Percentiles rank a stretch among this genome's conserved stretches.
These are phyloP conservation scores for Cladophialophora exuberans DNA, from an alignment of 2,329 filamentous ascomycete genomes.

Conservation along the genomic window DNA sequence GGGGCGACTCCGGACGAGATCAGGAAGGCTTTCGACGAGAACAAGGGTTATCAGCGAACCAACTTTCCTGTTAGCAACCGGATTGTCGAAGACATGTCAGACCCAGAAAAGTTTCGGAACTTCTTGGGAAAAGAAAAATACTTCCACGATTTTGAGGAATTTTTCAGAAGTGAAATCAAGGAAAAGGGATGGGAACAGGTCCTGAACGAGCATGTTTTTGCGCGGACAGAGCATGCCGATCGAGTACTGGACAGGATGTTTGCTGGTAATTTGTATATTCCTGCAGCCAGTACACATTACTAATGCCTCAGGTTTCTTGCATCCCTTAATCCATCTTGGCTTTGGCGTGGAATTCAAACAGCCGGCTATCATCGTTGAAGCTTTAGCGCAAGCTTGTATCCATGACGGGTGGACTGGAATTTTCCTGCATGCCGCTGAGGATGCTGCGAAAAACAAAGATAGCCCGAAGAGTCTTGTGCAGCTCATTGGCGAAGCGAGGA, in stretches of 20 bases:
- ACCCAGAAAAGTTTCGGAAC: slow-evolving; percentile 59
- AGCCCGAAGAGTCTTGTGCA: slow-evolving; percentile 51
- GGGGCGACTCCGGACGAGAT: slow-evolving; percentile 63
- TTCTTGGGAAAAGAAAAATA: slow-evolving; percentile 66
- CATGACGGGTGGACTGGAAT: slow-evolving; percentile 49
- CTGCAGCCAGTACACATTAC: neutral
- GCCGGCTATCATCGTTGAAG: slow-evolving; percentile 75
- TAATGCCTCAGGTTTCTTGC: slow-evolving; percentile 59
- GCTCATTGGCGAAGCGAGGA: slow-evolving; percentile 64
- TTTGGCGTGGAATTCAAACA: slow-evolving; percentile 79
- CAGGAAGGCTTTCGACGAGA: slow-evolving; percentile 65
- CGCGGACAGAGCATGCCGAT: slow-evolving; percentile 65
- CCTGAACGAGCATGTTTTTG: slow-evolving; percentile 64
- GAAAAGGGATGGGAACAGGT: slow-evolving; percentile 59
- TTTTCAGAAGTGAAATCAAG: slow-evolving; percentile 76
- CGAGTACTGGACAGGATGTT: slow-evolving; percentile 71
- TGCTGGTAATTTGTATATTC: slow-evolving; percentile 51
- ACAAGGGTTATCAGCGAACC: slow-evolving; percentile 68
- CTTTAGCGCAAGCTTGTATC: slow-evolving; percentile 71
- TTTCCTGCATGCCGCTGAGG: slow-evolving; percentile 51
- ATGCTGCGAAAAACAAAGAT: slow-evolving; percentile 42
- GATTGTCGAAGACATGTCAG: slow-evolving; percentile 59
- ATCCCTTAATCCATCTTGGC: slow-evolving; percentile 81
- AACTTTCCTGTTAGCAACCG: slow-evolving; percentile 51
- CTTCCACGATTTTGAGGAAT: slow-evolving; percentile 75